Base-by-base conservation (phyloP, 192 early-diverging fungal species). In the Spizellomyces punctatus region DNA sequence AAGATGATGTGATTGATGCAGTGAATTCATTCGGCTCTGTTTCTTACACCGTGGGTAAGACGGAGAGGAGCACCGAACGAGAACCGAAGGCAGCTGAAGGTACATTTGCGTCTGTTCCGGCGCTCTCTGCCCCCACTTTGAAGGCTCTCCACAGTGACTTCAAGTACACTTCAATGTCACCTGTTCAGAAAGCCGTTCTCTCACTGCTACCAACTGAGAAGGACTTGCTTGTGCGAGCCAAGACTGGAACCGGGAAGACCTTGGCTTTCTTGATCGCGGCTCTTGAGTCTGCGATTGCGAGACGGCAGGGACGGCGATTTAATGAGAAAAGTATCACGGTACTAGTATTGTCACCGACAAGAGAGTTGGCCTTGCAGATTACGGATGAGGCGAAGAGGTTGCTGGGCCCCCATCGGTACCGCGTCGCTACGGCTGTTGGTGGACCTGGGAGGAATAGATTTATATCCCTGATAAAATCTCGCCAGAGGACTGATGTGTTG, bases 181-280 rank as follows among this genome's bases (percentile, higher is more conserved):
- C 88, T 71, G 95, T 96, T 5, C 96, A 98, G 74, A 74, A 91
- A 43, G 87, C 88, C 73, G 91, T 98, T n/a, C 76, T 94, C 47
- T 84, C 82, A 6, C 76, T 82, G 44, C 71, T 93, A 44, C 92
- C 92, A 19, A 78, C 84, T 14, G 46, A 71, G 41, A 75, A 73
- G 8, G 97, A 99, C 73, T 83, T 98, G 66, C 89, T 99, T 79
- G 92, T 97, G 67, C 91, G 94, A 69, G 94, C 96, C 8, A 96
- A 98, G 80, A 99, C 97, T 10, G 97, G 97, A 72, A 97, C 96
- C 0, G 97, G 97, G 52, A 99, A 99, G 78, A 99, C 95, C 0
- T 78, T 94, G 17, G 97, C 94, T n/a, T 99, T 99, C 66, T 77
- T 99, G 75, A 85, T 95, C 43, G 91, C 95, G 8, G 93, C 95